These are phyloP conservation scores for Chaetomium sp. DNA, from an alignment of 2,329 filamentous ascomycete species.

Conservation along the genomic window DNA sequence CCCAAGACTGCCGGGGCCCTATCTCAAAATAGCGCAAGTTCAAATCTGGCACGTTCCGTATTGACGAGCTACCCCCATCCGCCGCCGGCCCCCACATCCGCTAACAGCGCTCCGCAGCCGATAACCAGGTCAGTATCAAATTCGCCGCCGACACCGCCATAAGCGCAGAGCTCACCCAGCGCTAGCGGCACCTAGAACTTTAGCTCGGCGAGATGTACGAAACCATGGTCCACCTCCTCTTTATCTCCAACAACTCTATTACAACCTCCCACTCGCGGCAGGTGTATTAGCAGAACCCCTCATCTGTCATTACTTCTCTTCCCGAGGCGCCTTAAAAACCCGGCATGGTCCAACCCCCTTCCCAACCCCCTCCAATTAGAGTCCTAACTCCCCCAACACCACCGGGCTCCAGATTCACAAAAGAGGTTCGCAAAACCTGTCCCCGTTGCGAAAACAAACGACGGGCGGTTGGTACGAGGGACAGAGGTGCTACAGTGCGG, in stretches of 20 bases:
- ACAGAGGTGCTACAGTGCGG: conserved; percentile 37
- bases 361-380: neutral
- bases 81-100: conserved; percentile 14
- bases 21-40: conserved; percentile 44
- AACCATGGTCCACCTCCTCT: conserved; percentile 32
- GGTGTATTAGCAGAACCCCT: too few relatives aligned
- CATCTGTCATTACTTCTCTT: too few relatives aligned
- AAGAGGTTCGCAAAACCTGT: conserved; percentile 41
- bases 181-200: conserved; percentile 38
- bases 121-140: conserved; percentile 25
- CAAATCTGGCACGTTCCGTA: conserved; percentile 42
- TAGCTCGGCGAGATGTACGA: conserved; percentile 42
- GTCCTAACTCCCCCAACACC: conserved; percentile 35
- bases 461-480: conserved; percentile 35
- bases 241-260: too few relatives aligned
- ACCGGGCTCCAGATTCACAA: conserved; percentile 42
- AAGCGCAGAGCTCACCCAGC: conserved; percentile 23
- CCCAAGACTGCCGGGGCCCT: conserved; percentile 37
- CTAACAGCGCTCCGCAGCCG: conserved; percentile 36
- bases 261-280: too few relatives aligned
- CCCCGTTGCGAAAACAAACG: conserved; percentile 41
- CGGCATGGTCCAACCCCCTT: conserved; percentile 24
- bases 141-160: conserved; percentile 9
- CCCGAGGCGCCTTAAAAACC: conserved; percentile 16
- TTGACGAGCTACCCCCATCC: conserved; percentile 36